A percentile compares a stretch with the other conserved stretches of the same genome.
These are phyloP conservation scores for Calonectria fujianensis DNA, from an alignment of 2,329 filamentous ascomycete species.

Conservation along the genomic window DNA sequence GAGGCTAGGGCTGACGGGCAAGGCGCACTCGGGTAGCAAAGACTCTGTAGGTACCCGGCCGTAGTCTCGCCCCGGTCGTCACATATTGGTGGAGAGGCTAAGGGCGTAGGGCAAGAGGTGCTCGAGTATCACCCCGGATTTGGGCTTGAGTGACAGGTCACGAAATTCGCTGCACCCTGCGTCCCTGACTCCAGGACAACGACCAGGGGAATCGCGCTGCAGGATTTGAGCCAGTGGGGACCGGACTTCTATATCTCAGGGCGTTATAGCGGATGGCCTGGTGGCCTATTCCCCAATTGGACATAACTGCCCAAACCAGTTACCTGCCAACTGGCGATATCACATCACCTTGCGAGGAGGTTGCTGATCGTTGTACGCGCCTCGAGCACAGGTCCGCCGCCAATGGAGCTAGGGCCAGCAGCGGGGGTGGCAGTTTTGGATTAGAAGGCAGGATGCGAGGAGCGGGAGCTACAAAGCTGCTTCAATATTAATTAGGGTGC, in stretches of 20 bases:
- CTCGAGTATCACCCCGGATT: slow-evolving; percentile 51
- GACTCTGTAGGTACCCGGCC: slow-evolving; percentile 50
- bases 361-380: slow-evolving; percentile 47
- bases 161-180: slow-evolving; percentile 32
- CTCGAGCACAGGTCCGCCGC: not conserved
- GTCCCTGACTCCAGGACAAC: slow-evolving; percentile 37
- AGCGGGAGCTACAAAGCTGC: slow-evolving; percentile 7
- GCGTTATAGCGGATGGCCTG: not conserved
- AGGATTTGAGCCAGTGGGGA: slow-evolving; percentile 40
- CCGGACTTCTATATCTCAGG: slow-evolving; percentile 35
- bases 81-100: slow-evolving; percentile 51
- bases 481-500: not conserved
- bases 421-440: slow-evolving; percentile 15
- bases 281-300: slow-evolving; percentile 15
- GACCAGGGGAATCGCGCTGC: slow-evolving; percentile 34
- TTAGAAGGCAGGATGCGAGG: slow-evolving; percentile 5
- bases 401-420: slow-evolving; percentile 9
- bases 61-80: slow-evolving; percentile 47
- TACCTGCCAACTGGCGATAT: slow-evolving; percentile 1
- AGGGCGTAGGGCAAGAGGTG: slow-evolving; percentile 8
- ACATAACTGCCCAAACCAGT: slow-evolving; percentile 11
- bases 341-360: not conserved
- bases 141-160: slow-evolving; percentile 45
- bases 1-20: slow-evolving; percentile 51
- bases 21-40: slow-evolving; percentile 32